These are phyloP conservation scores for Lanmaoa rubissima DNA, from an alignment of 768 basidiomycete genomes.

Conservation along the genomic window DNA sequence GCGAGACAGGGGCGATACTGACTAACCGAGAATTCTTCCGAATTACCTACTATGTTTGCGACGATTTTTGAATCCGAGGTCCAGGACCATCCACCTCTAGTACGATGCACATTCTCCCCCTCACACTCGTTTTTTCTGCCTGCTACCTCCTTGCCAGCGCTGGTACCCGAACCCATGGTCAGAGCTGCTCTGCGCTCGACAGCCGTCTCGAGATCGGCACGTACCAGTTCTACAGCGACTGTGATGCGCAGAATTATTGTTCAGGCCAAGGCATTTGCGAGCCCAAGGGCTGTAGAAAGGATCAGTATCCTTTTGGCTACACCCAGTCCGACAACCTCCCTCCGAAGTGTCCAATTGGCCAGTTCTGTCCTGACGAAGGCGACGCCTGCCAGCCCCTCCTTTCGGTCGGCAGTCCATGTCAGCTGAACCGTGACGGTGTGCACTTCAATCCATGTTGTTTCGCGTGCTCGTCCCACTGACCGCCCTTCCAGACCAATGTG, in stretches of 20 bases:
- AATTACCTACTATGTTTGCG: no score
- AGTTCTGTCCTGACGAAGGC: constrained; percentile 86
- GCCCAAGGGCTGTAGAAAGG: constrained; percentile 67
- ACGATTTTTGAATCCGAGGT: no score
- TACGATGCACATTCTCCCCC: constrained; percentile 14
- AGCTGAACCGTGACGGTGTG: constrained; percentile 85
- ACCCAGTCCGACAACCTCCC: constrained; percentile 46
- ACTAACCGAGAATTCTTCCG: no score
- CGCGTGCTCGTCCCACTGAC: not conserved
- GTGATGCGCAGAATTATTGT: constrained; percentile 71
- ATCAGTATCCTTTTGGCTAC: constrained; percentile 78
- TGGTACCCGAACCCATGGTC: constrained; percentile 45
- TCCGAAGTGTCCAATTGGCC: constrained; percentile 52
- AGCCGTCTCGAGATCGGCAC: constrained; percentile 73
- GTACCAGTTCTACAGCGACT: constrained; percentile 79
- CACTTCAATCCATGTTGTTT: not conserved
- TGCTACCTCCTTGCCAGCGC: constrained; percentile 41
- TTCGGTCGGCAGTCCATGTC: constrained; percentile 65
- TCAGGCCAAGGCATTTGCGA: constrained; percentile 52
- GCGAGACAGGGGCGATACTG: no score
- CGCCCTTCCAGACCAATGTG: constrained; percentile 66
- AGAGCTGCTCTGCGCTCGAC: constrained; percentile 50
- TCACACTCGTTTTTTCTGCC: constrained; percentile 56
- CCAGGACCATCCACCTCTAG: not conserved
- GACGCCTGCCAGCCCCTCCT: constrained; percentile 62